Evolutionary conservation across 306 rosid genomes (phyloP).

Genomic region (Purshia tridentata): DNA sequence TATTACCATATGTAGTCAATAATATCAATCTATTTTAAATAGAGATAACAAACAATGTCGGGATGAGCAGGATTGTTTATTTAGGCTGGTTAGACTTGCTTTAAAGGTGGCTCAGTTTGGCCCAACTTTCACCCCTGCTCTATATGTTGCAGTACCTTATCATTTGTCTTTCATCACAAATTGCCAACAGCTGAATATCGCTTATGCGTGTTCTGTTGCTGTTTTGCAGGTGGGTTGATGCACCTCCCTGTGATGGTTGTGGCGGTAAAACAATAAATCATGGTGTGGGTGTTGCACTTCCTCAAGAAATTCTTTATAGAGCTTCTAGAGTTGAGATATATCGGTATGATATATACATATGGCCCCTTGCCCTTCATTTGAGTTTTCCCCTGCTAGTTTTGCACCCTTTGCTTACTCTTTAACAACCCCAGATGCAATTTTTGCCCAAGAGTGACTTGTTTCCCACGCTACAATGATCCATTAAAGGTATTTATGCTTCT

Average conservation of each 20-base stretch:
- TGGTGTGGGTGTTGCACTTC: conserved; percentile 57
- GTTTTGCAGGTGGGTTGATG: conserved; percentile 71
- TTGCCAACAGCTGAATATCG: conserved; percentile 10
- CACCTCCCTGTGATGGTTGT: conserved; percentile 74
- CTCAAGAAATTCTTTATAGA: conserved; percentile 61
- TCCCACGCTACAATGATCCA: conserved; percentile 91
- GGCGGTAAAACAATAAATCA: conserved; percentile 49
- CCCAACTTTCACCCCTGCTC: no score
- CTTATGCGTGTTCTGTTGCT: conserved; percentile 4
- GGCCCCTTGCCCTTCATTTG: not conserved
- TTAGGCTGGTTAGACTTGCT: not conserved
- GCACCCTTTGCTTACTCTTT: no score
- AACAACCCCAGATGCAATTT: conserved; percentile 49
- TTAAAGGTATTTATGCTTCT: conserved; percentile 53
- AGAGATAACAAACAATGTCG: not conserved
- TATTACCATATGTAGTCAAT: not conserved
- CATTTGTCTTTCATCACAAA: not conserved
- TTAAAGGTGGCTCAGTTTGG: not conserved
- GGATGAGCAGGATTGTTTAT: not conserved
- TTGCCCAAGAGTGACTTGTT: conserved; percentile 64
- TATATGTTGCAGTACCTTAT: not conserved
- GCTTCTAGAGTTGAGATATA: conserved; percentile 69
- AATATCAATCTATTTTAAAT: not conserved
- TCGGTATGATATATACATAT: conserved; percentile 43
- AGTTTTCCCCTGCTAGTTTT: no score